phyloP scores from a whole-genome alignment of 164 flowering plant genomes.

The Dillenia turbinata region DNA sequence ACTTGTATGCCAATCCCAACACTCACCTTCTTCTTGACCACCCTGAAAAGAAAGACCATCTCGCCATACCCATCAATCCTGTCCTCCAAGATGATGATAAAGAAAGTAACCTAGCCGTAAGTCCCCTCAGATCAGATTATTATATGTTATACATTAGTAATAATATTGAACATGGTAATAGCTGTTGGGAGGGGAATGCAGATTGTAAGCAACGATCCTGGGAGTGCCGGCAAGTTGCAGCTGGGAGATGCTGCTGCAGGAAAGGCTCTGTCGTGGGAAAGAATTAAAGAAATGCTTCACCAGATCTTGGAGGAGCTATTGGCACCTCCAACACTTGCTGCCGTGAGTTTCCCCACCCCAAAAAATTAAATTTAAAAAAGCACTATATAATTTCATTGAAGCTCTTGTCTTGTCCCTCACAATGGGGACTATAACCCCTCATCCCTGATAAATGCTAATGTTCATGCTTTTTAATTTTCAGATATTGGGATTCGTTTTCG shows the following conservation, averaged over 20 bases:
- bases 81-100: constrained; percentile 17
- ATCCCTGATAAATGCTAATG: no score
- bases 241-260: not conserved
- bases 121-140: constrained; percentile 5
- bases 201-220: constrained; percentile 6
- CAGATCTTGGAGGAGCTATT: constrained; percentile 58
- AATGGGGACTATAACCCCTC: no score
- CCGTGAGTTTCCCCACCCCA: constrained; percentile 41
- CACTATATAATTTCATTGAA: no score
- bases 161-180: no score
- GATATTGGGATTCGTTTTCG: constrained; percentile 74
- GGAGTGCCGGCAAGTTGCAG: no score
- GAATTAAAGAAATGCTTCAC: constrained; percentile 28
- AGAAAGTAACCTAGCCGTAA: constrained; percentile 30
- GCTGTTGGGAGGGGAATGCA: not conserved
- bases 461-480: constrained; percentile 16
- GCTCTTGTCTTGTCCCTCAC: not conserved
- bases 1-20: constrained; percentile 34
- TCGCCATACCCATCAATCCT: constrained; percentile 18
- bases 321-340: constrained; percentile 83
- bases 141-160: no score
- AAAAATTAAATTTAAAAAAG: no score
- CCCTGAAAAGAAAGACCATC: constrained; percentile 25
- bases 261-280: constrained; percentile 23
- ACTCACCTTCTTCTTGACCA: constrained; percentile 56